These are phyloP conservation scores for Fusarium solani-melongenae DNA, from an alignment of 2,329 filamentous ascomycete species.

Conservation along the genomic window DNA sequence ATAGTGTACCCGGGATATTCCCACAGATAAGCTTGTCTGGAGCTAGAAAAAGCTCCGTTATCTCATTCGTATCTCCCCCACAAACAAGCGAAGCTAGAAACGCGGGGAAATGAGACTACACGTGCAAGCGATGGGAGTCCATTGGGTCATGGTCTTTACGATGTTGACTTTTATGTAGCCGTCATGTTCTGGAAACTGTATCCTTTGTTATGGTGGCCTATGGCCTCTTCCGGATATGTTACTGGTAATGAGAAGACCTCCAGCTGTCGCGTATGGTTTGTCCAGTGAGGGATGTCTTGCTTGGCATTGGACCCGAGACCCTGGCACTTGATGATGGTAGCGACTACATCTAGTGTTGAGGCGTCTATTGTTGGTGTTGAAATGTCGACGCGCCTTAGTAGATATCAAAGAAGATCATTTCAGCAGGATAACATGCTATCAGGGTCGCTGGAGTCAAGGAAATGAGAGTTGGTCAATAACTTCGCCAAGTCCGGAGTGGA, in stretches of 20 bases:
- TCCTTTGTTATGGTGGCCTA: no score
- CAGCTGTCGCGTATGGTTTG: background rate
- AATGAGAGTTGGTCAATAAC: no score
- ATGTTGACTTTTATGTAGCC: background rate
- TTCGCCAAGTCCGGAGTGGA: background rate
- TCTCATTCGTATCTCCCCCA: background rate
- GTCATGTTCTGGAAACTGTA: no score
- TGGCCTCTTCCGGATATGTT: background rate
- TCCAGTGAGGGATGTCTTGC: background rate
- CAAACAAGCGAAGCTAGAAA: background rate
- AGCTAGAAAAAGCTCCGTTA: background rate
- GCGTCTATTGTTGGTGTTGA: background rate
- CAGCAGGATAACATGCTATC: background rate
- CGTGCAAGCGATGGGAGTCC: background rate
- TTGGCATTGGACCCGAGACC: background rate
- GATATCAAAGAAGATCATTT: background rate
- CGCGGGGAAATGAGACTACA: background rate
- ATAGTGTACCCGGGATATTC: background rate
- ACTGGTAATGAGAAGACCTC: background rate
- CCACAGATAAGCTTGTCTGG: background rate
- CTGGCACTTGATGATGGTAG: background rate
- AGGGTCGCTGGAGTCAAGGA: no score
- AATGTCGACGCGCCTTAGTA: background rate
- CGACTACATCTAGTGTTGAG: background rate
- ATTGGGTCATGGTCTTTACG: background rate